phyloP scores from a whole-genome alignment of 371 early-diverging fungal species.

The Mucor lusitanicus region DNA sequence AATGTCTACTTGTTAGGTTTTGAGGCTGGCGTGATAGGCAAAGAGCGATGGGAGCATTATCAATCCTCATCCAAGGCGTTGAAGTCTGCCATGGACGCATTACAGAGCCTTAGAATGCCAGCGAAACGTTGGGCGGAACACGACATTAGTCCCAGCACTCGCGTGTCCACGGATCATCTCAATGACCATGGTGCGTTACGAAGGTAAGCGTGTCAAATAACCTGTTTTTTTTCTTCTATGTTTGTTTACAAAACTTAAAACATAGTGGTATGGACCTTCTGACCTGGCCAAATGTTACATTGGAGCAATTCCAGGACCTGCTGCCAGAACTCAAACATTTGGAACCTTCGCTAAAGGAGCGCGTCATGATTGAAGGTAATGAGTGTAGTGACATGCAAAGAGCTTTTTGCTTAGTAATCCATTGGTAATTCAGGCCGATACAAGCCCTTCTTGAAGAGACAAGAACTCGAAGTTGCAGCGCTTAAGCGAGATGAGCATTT shows the following conservation, averaged over 20 bases:
- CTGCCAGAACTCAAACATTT: slow-evolving; percentile 52
- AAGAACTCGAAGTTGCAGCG: slow-evolving; percentile 60
- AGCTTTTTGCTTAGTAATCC: background rate
- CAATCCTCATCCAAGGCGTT: slow-evolving; percentile 37
- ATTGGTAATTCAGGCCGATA: slow-evolving; percentile 53
- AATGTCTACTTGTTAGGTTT: slow-evolving; percentile 29
- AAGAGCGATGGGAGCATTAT: slow-evolving; percentile 51
- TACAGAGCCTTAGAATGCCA: slow-evolving; percentile 46
- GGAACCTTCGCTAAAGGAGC: slow-evolving; percentile 40
- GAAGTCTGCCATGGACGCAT: slow-evolving; percentile 35
- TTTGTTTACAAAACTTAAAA: background rate
- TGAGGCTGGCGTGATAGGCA: slow-evolving; percentile 54
- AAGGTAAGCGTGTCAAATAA: slow-evolving; percentile 38
- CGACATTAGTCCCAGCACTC: slow-evolving; percentile 34
- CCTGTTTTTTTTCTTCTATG: background rate
- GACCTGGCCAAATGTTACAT: slow-evolving; percentile 45
- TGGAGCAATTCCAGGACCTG: slow-evolving; percentile 45
- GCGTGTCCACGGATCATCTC: slow-evolving; percentile 3
- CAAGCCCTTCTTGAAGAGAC: slow-evolving; percentile 70
- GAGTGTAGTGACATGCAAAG: background rate
- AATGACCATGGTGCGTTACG: slow-evolving; percentile 57
- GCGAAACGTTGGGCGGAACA: slow-evolving; percentile 56
- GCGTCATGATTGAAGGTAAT: slow-evolving; percentile 60
- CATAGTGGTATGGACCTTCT: slow-evolving; percentile 60
- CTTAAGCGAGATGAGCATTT: slow-evolving; percentile 73